Evolutionary conservation across 805 yeast species (phyloP).

Genomic region (Cyberlindnera suaveolens): DNA sequence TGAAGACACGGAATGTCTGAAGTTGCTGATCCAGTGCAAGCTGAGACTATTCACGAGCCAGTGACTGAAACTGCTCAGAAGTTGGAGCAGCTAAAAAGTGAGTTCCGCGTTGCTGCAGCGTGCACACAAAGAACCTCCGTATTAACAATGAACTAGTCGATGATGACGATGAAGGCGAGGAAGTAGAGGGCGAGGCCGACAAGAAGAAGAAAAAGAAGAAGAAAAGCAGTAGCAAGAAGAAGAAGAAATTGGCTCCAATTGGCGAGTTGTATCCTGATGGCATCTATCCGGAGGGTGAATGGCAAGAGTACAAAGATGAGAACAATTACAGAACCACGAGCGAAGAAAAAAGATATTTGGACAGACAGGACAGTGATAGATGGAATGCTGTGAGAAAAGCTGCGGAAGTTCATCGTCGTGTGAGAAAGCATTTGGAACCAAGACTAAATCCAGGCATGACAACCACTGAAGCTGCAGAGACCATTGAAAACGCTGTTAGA

Average conservation of each 20-base stretch:
- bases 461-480: slow-evolving; percentile 83
- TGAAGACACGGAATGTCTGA: too few species aligned
- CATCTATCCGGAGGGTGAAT: slow-evolving; percentile 80
- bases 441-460: slow-evolving; percentile 86
- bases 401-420: slow-evolving; percentile 93
- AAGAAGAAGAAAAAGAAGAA: slow-evolving; percentile 44
- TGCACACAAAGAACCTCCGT: too few species aligned
- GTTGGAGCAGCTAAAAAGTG: slow-evolving; percentile 15
- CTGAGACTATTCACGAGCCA: too few species aligned
- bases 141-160: not conserved
- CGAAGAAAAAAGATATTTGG: slow-evolving; percentile 79
- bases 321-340: slow-evolving; percentile 72
- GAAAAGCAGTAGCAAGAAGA: slow-evolving; percentile 53
- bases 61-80: slow-evolving; percentile 5
- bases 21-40: too few species aligned
- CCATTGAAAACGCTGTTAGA: slow-evolving; percentile 81
- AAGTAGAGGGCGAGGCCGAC: slow-evolving; percentile 18
- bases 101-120: not conserved
- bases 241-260: slow-evolving; percentile 52
- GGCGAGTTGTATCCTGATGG: slow-evolving; percentile 64
- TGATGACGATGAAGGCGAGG: slow-evolving; percentile 17
- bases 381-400: slow-evolving; percentile 93
- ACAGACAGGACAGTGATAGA: slow-evolving; percentile 47
- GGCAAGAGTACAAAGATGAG: slow-evolving; percentile 64
- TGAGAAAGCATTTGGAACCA: slow-evolving; percentile 70